Evolutionary conservation across 2,329 filamentous ascomycete species (phyloP).

Genomic region (Pseudopithomyces maydicus): DNA sequence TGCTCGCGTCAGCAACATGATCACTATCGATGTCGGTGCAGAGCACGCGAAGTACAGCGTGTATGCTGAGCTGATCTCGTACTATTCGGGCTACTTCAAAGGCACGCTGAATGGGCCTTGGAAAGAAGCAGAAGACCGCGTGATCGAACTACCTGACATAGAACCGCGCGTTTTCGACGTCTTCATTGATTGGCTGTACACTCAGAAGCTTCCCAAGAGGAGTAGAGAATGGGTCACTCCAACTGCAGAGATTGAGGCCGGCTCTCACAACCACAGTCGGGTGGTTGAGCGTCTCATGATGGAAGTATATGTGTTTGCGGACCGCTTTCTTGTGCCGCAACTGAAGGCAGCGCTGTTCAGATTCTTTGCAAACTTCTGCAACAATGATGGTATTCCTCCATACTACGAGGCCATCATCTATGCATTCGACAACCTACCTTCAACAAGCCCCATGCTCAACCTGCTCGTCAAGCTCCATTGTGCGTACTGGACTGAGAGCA

Average conservation of each 20-base stretch:
- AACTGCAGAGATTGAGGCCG: not conserved
- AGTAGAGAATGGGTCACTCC: not conserved
- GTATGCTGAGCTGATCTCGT: slow-evolving; percentile 6
- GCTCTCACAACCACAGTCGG: not conserved
- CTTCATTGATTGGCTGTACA: slow-evolving; percentile 19
- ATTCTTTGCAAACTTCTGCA: not conserved
- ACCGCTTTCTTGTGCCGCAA: slow-evolving; percentile 9
- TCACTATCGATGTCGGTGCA: not conserved
- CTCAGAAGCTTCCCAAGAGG: not conserved
- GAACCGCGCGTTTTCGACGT: slow-evolving; percentile 8
- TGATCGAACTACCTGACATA: slow-evolving; percentile 11
- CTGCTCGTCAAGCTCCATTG: slow-evolving; percentile 5
- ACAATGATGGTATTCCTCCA: not conserved
- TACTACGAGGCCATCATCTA: slow-evolving; percentile 5
- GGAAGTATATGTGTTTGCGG: slow-evolving; percentile 12
- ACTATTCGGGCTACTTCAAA: slow-evolving; percentile 13
- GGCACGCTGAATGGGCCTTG: slow-evolving; percentile 9
- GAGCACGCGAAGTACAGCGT: not conserved
- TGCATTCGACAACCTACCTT: slow-evolving; percentile 6
- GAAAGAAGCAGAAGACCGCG: slow-evolving; percentile 13
- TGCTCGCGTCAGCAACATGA: slow-evolving; percentile 1
- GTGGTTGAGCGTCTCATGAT: not conserved
- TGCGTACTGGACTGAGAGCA: not conserved
- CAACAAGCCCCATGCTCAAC: not conserved
- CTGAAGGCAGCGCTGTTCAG: slow-evolving; percentile 11